phyloP scores from a whole-genome alignment of 352 stramenopile species.

The Globisporangium echinulatum region DNA sequence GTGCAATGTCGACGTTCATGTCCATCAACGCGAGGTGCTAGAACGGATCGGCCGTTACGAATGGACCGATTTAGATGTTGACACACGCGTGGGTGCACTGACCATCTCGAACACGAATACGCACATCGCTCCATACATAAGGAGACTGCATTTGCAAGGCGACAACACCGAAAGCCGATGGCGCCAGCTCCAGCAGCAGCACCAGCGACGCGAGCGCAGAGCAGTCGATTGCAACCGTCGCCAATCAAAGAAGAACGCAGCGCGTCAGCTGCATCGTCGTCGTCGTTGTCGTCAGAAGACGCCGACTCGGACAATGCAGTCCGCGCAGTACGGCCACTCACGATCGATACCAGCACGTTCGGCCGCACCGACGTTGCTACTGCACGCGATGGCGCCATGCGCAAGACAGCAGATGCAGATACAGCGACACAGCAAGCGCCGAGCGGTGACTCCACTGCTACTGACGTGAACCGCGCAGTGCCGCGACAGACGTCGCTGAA shows the following conservation, averaged over 20 bases:
- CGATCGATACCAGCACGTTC: background rate
- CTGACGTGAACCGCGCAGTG: slow-evolving; percentile 1
- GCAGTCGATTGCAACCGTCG: background rate
- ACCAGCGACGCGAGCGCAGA: background rate
- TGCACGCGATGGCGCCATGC: background rate
- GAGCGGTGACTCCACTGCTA: too few species aligned
- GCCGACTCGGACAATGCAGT: background rate
- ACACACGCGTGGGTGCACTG: too few species aligned
- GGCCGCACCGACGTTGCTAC: background rate
- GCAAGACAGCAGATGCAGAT: too few species aligned
- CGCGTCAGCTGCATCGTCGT: background rate
- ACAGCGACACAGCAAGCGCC: too few species aligned
- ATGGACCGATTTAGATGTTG: too few species aligned
- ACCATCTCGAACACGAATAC: too few species aligned
- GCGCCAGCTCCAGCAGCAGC: background rate
- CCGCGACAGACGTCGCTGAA: background rate
- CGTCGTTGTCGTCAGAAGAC: background rate
- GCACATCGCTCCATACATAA: too few species aligned
- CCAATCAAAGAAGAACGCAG: background rate
- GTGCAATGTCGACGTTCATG: too few species aligned
- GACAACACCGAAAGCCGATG: background rate
- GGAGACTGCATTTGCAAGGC: background rate
- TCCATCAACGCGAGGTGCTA: too few species aligned
- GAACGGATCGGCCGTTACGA: too few species aligned
- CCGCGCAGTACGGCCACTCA: background rate